These are phyloP conservation scores for Bipolaris bicolor DNA, from an alignment of 2,329 filamentous ascomycete genomes.

Conservation along the genomic window DNA sequence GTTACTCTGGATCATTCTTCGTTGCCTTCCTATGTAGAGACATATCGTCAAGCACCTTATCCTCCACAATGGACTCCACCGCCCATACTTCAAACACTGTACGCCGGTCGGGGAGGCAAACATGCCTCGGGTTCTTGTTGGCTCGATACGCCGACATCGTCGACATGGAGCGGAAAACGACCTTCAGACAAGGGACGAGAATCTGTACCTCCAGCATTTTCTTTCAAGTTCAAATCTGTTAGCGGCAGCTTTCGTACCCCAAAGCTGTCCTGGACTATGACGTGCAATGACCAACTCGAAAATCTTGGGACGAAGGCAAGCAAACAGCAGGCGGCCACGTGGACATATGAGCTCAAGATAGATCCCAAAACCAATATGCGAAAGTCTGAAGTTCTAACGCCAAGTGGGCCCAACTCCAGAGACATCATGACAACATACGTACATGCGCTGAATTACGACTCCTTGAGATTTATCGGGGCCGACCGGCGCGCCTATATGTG, in stretches of 20 bases:
- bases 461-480: slow-evolving; percentile 38
- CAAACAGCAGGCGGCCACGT: slow-evolving; percentile 15
- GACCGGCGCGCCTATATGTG: slow-evolving; percentile 40
- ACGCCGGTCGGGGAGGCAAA: slow-evolving; percentile 22
- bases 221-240: slow-evolving; percentile 34
- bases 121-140: slow-evolving; percentile 26
- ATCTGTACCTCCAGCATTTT: slow-evolving; percentile 23
- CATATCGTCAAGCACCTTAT: slow-evolving; percentile 38
- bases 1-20: slow-evolving; percentile 16
- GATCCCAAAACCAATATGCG: slow-evolving; percentile 30
- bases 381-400: slow-evolving; percentile 33
- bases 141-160: slow-evolving; percentile 32
- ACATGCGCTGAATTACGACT: slow-evolving; percentile 42
- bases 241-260: slow-evolving; percentile 36
- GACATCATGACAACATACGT: slow-evolving; percentile 38
- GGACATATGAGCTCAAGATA: slow-evolving; percentile 38
- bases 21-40: slow-evolving; percentile 36
- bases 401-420: slow-evolving; percentile 20
- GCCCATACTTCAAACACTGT: slow-evolving; percentile 30
- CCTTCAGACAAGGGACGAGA: slow-evolving; percentile 20
- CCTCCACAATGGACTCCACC: slow-evolving; percentile 40
- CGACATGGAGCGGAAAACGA: slow-evolving; percentile 32
- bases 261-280: slow-evolving; percentile 39
- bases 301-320: slow-evolving; percentile 4
- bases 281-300: slow-evolving; percentile 1